phyloP scores from a whole-genome alignment of 345 rosid genomes.

The Erodium maritimum region DNA sequence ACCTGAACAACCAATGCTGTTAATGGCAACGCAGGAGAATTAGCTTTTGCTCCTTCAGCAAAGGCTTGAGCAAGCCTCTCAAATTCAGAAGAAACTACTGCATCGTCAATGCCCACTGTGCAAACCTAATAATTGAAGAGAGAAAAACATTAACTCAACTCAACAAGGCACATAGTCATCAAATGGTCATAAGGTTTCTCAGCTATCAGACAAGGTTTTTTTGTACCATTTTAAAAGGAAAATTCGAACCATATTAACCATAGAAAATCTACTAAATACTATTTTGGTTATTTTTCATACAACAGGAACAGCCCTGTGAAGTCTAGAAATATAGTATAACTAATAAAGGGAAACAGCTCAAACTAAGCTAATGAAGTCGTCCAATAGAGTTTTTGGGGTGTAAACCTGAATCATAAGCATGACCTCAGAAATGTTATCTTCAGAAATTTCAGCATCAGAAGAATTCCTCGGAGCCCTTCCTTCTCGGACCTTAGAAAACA shows the following conservation, averaged over 20 bases:
- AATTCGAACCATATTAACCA: background rate
- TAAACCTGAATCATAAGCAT: conserved; percentile 92
- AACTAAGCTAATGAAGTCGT: background rate
- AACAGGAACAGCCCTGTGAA: background rate
- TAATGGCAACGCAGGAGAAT: conserved; percentile 59
- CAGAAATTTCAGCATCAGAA: conserved; percentile 30
- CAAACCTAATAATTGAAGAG: conserved; percentile 36
- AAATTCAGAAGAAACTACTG: conserved; percentile 42
- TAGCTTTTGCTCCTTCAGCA: conserved; percentile 48
- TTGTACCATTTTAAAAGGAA: background rate
- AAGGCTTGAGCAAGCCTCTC: conserved; percentile 57
- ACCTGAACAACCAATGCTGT: conserved; percentile 91
- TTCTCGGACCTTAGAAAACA: conserved; percentile 65
- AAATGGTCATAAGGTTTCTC: background rate
- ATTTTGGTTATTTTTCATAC: background rate
- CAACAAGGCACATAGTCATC: background rate
- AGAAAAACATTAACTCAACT: background rate
- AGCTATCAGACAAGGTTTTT: background rate
- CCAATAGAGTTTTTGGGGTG: background rate
- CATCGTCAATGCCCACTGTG: conserved; percentile 37
- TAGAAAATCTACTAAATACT: no score
- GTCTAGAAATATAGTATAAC: background rate
- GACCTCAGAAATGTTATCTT: conserved; percentile 55
- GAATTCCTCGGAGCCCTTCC: conserved; percentile 50
- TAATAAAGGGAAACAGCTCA: background rate